phyloP scores from a whole-genome alignment of 352 stramenopile species.

The Poterioochromonas sp. region DNA sequence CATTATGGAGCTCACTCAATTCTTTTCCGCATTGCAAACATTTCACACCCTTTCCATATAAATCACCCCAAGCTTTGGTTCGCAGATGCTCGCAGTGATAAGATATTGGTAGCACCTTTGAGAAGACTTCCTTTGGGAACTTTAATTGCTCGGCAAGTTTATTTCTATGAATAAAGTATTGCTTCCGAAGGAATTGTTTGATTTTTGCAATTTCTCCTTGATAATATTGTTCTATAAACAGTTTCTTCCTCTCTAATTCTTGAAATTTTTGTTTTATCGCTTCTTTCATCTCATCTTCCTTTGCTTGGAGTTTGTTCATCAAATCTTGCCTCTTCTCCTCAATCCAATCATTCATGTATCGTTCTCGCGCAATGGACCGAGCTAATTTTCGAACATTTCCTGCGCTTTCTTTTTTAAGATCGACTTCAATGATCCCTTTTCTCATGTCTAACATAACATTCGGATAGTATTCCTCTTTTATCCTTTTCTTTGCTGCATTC shows the following conservation, averaged over 20 bases:
- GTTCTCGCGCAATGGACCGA: background rate
- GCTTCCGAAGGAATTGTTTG: background rate
- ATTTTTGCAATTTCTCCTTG: background rate
- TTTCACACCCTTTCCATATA: slow-evolving; percentile 10
- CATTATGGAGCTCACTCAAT: slow-evolving; percentile 7
- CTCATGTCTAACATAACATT: slow-evolving; percentile 16
- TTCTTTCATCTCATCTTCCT: background rate
- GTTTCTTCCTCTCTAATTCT: background rate
- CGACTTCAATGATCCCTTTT: slow-evolving; percentile 19
- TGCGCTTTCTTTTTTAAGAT: background rate
- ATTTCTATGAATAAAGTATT: background rate
- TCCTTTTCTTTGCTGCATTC: background rate
- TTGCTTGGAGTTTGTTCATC: background rate
- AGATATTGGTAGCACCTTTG: background rate
- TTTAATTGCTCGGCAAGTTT: background rate
- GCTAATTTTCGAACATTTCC: background rate
- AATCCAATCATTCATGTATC: background rate
- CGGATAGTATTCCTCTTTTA: background rate
- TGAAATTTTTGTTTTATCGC: background rate
- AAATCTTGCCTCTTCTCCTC: background rate
- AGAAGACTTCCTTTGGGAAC: background rate
- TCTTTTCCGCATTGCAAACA: slow-evolving; percentile 28
- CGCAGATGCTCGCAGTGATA: slow-evolving; percentile 25
- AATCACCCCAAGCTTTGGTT: slow-evolving; percentile 27
- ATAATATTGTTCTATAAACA: no score